These are phyloP conservation scores for Aschersonia sp. DNA, from an alignment of 2,329 filamentous ascomycete genomes.

Conservation along the genomic window DNA sequence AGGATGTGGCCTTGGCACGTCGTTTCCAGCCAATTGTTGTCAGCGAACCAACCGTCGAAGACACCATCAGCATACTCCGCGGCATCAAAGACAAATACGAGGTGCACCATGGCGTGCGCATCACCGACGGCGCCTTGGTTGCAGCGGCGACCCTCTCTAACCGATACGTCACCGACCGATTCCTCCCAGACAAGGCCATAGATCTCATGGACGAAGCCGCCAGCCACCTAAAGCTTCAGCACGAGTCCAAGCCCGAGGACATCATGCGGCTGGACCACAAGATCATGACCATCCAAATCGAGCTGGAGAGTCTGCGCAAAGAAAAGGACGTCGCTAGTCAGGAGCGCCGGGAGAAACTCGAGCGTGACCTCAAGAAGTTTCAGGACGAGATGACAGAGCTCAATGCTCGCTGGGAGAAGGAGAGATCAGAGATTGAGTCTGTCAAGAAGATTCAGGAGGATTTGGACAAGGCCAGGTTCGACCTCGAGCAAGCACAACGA, in stretches of 20 bases:
- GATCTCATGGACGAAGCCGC: constrained; percentile 94
- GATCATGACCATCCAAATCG: constrained; percentile 95
- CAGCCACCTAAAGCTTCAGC: constrained; percentile 76
- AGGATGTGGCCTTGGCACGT: constrained; percentile 82
- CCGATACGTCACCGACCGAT: constrained; percentile 91
- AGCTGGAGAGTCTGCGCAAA: constrained; percentile 85
- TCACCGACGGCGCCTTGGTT: constrained; percentile 82
- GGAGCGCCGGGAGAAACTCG: constrained; percentile 75
- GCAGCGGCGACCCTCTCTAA: constrained; percentile 87
- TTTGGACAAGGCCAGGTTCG: constrained; percentile 72
- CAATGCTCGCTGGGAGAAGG: constrained; percentile 79
- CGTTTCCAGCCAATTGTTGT: constrained; percentile 91
- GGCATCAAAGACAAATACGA: constrained; percentile 98
- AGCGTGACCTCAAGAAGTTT: constrained; percentile 59
- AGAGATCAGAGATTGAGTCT: constrained; percentile 69
- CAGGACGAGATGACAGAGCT: constrained; percentile 64
- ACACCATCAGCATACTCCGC: constrained; percentile 87
- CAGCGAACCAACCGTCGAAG: constrained; percentile 78
- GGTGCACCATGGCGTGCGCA: constrained; percentile 89
- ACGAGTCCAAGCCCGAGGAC: constrained; percentile 91
- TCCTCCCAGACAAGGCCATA: constrained; percentile 92
- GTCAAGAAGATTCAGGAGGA: constrained; percentile 80
- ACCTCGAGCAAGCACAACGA: constrained; percentile 76
- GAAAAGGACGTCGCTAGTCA: constrained; percentile 83
- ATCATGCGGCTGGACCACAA: constrained; percentile 86